A percentile compares a stretch with the other conserved stretches of the same genome.
Evolutionary conservation across 371 early-diverging fungal genomes (phyloP).

Genomic region (Mucor saturninus): DNA sequence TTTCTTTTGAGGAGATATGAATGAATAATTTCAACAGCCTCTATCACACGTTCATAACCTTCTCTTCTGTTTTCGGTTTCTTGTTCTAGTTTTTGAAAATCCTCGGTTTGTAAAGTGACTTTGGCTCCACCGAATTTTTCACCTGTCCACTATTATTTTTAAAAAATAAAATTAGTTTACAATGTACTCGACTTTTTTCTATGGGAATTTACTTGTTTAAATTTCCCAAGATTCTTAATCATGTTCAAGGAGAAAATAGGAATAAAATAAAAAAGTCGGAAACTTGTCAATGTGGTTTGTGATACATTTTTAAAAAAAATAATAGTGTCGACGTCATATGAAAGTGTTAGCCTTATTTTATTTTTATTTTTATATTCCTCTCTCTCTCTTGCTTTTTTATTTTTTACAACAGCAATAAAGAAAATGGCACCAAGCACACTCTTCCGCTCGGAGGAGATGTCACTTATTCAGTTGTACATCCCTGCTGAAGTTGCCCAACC

Average conservation of each 20-base stretch:
- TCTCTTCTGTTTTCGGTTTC: constrained; percentile 39
- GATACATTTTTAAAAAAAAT: neutral
- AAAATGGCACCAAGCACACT: constrained; percentile 55
- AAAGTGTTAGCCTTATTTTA: neutral
- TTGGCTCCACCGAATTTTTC: constrained; percentile 57
- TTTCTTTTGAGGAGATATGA: constrained; percentile 55
- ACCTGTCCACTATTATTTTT: constrained; percentile 48
- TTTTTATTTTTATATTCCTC: neutral
- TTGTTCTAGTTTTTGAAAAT: constrained; percentile 45
- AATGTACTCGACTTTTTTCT: too few relatives aligned
- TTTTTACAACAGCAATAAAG: constrained; percentile 1
- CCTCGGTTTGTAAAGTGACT: constrained; percentile 49
- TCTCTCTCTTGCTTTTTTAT: constrained; percentile 6
- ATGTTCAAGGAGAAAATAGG: constrained; percentile 20
- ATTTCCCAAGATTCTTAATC: constrained; percentile 74
- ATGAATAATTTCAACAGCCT: constrained; percentile 30
- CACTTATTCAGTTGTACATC: constrained; percentile 95
- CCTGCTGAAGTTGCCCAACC: constrained; percentile 94
- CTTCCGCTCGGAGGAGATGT: constrained; percentile 98
- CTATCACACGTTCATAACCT: constrained; percentile 44
- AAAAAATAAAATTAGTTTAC: too few relatives aligned
- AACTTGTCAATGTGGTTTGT: constrained; percentile 5
- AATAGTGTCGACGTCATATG: constrained; percentile 3
- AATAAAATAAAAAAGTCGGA: constrained; percentile 4
- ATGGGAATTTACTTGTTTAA: constrained; percentile 60